A percentile compares a stretch with the other conserved stretches of the same genome.
Evolutionary conservation across 1,284 basidiomycete genomes (phyloP).

Genomic region (Schizopora paradoxa): DNA sequence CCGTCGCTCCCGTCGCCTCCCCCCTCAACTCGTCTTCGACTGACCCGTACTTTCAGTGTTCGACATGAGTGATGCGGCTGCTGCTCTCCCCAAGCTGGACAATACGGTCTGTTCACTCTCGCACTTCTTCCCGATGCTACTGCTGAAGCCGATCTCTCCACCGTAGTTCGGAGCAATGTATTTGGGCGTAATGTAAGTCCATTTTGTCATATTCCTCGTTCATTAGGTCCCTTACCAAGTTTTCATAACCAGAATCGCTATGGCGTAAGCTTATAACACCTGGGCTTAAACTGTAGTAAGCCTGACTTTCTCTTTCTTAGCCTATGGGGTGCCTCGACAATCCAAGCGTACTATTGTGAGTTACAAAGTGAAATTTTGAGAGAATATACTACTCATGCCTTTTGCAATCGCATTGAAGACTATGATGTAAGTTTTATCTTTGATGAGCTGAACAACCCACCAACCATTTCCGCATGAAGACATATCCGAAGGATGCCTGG

Average conservation of each 20-base stretch:
- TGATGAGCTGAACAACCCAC: too few relatives aligned
- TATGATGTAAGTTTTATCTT: not conserved
- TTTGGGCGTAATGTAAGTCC: not conserved
- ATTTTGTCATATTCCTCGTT: not conserved
- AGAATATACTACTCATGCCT: too few relatives aligned
- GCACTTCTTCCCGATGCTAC: not conserved
- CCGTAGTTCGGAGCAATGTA: not conserved
- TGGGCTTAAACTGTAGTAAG: too few relatives aligned
- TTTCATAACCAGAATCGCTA: not conserved
- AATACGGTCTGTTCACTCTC: not conserved
- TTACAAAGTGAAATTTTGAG: too few relatives aligned
- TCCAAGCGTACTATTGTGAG: not conserved
- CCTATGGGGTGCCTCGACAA: not conserved
- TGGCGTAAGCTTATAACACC: not conserved
- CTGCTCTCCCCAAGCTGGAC: not conserved
- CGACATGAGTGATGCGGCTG: too few relatives aligned
- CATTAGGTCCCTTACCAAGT: not conserved
- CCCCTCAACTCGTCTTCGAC: too few relatives aligned
- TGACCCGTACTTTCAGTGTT: too few relatives aligned
- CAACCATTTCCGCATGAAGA: slow-evolving; percentile 1
- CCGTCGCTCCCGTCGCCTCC: too few relatives aligned
- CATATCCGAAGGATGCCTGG: slow-evolving; percentile 4
- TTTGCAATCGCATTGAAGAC: too few relatives aligned
- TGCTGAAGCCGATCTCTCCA: not conserved
- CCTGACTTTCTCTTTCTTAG: not conserved